Percentiles rank a stretch among this genome's conserved stretches.
Evolutionary conservation across 805 yeast genomes (phyloP).

Genomic region (Candida nemodendra): DNA sequence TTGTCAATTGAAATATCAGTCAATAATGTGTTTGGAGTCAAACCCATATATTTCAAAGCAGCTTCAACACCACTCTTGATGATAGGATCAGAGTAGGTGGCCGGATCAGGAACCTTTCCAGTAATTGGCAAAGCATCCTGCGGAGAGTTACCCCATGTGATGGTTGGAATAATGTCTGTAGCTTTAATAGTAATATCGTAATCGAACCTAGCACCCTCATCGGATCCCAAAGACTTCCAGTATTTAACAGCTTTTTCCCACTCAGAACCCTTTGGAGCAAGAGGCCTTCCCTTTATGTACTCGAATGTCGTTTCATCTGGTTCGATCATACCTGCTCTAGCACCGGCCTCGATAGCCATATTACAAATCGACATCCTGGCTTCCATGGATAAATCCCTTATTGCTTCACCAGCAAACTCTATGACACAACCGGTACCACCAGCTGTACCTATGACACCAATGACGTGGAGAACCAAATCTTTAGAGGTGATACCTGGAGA

Average conservation of each 20-base stretch:
- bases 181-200: constrained; percentile 78
- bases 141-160: constrained; percentile 99
- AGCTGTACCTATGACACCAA: constrained; percentile 97
- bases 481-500: constrained; percentile 91
- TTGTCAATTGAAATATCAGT: constrained; percentile 78
- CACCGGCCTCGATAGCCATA: constrained; percentile 99
- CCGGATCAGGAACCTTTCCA: constrained; percentile 87
- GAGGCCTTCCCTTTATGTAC: constrained; percentile 89
- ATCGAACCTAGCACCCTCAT: constrained; percentile 89
- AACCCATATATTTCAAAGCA: constrained; percentile 90
- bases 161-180: constrained; percentile 86
- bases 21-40: constrained; percentile 77
- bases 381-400: constrained; percentile 87
- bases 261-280: constrained; percentile 90
- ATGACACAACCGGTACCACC: constrained; percentile 98
- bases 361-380: constrained; percentile 99
- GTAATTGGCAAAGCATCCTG: constrained; percentile 97
- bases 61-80: constrained; percentile 84
- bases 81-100: constrained; percentile 66
- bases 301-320: constrained; percentile 90
- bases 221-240: constrained; percentile 88
- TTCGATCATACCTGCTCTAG: constrained; percentile 98
- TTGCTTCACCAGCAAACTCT: constrained; percentile 96
- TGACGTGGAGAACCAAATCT: constrained; percentile 90
- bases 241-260: constrained; percentile 93